Evolutionary conservation across 108 stramenopile species (phyloP).

Genomic region (Licmophora abbreviata): DNA sequence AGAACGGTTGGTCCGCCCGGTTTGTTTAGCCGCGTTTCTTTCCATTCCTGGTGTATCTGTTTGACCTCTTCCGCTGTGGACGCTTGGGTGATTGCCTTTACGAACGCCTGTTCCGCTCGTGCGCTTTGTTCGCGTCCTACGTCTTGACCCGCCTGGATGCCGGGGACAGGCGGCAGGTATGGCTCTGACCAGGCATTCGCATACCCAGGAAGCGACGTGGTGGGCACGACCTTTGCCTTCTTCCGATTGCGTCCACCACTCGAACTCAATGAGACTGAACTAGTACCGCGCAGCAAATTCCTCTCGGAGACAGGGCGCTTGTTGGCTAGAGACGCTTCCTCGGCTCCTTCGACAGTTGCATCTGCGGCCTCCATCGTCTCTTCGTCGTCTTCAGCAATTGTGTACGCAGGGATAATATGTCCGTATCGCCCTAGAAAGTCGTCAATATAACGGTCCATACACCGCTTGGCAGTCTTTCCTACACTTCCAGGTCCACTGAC

Average conservation of each 20-base stretch:
- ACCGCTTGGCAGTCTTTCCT: conserved; percentile 74
- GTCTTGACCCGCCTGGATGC: conserved; percentile 54
- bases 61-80: conserved; percentile 43
- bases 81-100: conserved; percentile 36
- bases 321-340: conserved; percentile 36
- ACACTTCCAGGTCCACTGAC: conserved; percentile 51
- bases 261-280: conserved; percentile 4
- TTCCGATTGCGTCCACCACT: conserved; percentile 19
- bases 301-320: conserved; percentile 22
- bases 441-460: conserved; percentile 89
- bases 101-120: conserved; percentile 66
- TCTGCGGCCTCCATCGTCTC: conserved; percentile 12
- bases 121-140: conserved; percentile 68
- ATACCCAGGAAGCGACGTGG: conserved; percentile 49
- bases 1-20: conserved; percentile 67
- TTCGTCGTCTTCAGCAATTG: conserved; percentile 39
- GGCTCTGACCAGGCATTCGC: conserved; percentile 55
- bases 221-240: conserved; percentile 55
- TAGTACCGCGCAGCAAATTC: conserved; percentile 2
- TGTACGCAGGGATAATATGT: conserved; percentile 76
- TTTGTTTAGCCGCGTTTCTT: conserved; percentile 42
- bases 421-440: conserved; percentile 85
- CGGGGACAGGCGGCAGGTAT: conserved; percentile 45
- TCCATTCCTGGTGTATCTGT: conserved; percentile 53
- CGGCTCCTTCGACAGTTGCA: conserved; percentile 9